These are phyloP conservation scores for Brassica nigra DNA, from an alignment of 345 rosid species.

Conservation along the genomic window DNA sequence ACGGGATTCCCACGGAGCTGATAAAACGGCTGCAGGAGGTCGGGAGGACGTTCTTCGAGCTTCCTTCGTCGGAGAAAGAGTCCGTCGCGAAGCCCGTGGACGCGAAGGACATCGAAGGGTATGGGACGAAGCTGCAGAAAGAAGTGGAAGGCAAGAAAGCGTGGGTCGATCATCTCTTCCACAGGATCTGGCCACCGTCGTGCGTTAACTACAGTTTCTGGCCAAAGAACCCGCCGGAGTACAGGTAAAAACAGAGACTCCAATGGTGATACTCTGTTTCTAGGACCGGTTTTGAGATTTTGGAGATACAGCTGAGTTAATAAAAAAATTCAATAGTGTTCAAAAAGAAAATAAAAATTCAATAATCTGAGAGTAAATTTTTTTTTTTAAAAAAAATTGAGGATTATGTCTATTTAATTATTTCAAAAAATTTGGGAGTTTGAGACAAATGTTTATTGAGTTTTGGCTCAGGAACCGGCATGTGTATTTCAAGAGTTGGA, in stretches of 20 bases:
- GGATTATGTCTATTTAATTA: too few species aligned
- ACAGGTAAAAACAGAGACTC: conserved; percentile 47
- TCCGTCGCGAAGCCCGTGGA: conserved; percentile 51
- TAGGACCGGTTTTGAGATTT: too few species aligned
- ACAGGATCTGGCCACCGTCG: conserved; percentile 75
- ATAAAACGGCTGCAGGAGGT: conserved; percentile 52
- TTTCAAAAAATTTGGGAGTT: too few species aligned
- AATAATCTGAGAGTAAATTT: too few species aligned
- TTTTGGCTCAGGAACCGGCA: too few species aligned
- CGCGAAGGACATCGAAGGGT: conserved; percentile 55
- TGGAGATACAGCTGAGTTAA: too few species aligned
- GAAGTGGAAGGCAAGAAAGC: conserved; percentile 58
- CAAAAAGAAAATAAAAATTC: too few species aligned
- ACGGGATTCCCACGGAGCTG: conserved; percentile 52
- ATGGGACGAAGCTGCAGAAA: conserved; percentile 62
- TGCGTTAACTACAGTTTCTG: conserved; percentile 60
- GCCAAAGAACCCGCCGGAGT: conserved; percentile 74
- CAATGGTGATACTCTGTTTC: too few species aligned
- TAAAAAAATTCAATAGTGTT: too few species aligned
- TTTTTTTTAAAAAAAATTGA: too few species aligned
- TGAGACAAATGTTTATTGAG: too few species aligned
- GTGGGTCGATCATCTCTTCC: conserved; percentile 89
- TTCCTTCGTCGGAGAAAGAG: conserved; percentile 64
- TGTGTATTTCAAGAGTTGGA: too few species aligned
- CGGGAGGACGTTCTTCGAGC: conserved; percentile 70